These are phyloP conservation scores for Eragrostis curvula DNA, from an alignment of 176 grass and related monocot genomes.

Conservation along the genomic window DNA sequence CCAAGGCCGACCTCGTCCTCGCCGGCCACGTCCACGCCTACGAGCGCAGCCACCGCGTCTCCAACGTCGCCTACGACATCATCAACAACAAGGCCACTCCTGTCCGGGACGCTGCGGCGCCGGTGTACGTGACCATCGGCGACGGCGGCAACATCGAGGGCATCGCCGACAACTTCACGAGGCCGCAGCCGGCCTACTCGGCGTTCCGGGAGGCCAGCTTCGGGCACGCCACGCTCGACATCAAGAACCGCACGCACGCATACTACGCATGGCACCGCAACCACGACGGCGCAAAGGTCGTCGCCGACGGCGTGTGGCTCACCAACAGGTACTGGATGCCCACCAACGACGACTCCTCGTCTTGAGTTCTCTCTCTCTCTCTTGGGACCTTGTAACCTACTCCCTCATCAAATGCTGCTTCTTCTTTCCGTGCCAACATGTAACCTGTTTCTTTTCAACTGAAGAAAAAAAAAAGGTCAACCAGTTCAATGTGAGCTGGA, in stretches of 20 bases:
- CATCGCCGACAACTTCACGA: conserved; percentile 53
- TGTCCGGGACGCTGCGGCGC: no score
- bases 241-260: conserved; percentile 71
- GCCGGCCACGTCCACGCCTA: conserved; percentile 66
- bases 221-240: conserved; percentile 70
- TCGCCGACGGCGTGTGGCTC: conserved; percentile 65
- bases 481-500: no score
- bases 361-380: no score
- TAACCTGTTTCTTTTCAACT: no score
- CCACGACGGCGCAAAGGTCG: conserved; percentile 63
- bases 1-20: conserved; percentile 61
- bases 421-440: no score
- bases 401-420: no score
- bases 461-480: no score
- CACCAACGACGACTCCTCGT: conserved; percentile 27
- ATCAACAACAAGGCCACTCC: conserved; percentile 50
- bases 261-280: conserved; percentile 77
- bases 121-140: conserved; percentile 76
- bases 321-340: conserved; percentile 64
- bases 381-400: no score
- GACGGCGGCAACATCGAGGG: conserved; percentile 80
- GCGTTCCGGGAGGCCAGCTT: conserved; percentile 85
- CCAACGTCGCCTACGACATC: conserved; percentile 67
- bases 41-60: conserved; percentile 66
- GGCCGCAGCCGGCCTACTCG: conserved; percentile 70